Evolutionary conservation across 139 green algal genomes (phyloP).

Genomic region (Chlorella sp.): DNA sequence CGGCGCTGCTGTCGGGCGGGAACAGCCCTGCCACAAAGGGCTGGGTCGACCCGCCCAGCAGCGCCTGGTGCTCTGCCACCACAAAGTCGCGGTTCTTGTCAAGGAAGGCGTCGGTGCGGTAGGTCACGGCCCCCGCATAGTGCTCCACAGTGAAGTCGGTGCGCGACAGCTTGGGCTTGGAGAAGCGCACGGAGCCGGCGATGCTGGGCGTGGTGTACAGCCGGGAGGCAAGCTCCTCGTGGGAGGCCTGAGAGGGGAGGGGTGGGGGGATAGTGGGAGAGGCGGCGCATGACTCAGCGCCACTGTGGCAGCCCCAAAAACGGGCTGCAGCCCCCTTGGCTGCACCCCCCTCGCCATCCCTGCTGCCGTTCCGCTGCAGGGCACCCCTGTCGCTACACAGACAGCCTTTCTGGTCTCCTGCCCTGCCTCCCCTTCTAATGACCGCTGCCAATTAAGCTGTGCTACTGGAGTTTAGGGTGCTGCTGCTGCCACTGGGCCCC

Average conservation of each 20-base stretch:
- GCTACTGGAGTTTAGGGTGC: no score
- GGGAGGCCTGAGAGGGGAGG: slow-evolving; percentile 72
- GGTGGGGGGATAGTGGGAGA: no score
- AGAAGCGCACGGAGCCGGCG: slow-evolving; percentile 76
- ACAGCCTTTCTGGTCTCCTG: no score
- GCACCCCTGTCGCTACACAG: no score
- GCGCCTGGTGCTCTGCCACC: slow-evolving; percentile 92
- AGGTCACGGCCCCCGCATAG: slow-evolving; percentile 76
- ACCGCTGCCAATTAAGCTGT: no score
- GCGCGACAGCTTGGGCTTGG: slow-evolving; percentile 31
- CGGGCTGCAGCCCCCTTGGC: no score
- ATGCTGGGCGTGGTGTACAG: slow-evolving; percentile 68
- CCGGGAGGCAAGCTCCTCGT: slow-evolving; percentile 80
- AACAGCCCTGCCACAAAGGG: slow-evolving; percentile 76
- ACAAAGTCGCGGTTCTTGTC: slow-evolving; percentile 97
- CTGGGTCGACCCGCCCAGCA: slow-evolving; percentile 71
- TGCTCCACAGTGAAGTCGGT: slow-evolving; percentile 79
- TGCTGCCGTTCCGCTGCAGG: no score
- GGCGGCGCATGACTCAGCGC: no score
- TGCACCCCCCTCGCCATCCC: no score
- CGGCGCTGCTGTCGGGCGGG: slow-evolving; percentile 41
- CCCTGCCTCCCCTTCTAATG: no score
- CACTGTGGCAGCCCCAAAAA: no score
- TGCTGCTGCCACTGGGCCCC: no score
- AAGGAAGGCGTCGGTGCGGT: slow-evolving; percentile 66